These are phyloP conservation scores for Phytophthora sojae DNA, from an alignment of 352 stramenopile genomes.

Conservation along the genomic window DNA sequence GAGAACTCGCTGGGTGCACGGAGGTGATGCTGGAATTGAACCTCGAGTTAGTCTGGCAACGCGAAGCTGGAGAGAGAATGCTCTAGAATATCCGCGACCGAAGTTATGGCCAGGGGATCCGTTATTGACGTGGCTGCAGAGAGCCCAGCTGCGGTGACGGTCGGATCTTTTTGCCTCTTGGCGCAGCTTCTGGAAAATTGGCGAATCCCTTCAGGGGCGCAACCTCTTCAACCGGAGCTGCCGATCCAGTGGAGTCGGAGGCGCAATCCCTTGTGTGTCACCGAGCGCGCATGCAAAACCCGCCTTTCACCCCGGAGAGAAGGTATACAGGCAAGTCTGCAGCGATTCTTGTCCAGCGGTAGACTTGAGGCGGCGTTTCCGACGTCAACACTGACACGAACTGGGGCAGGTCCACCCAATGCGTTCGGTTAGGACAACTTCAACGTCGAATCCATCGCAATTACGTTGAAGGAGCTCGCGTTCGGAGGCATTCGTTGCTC, in stretches of 20 bases:
- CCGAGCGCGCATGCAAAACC: not conserved
- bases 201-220: not conserved
- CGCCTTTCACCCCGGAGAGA: not conserved
- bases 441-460: not conserved
- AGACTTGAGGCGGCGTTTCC: not conserved
- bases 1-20: constrained; percentile 2
- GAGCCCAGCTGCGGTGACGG: constrained; percentile 11
- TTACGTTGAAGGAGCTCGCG: not conserved
- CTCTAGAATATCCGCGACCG: constrained; percentile 5
- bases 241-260: not conserved
- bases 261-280: not conserved
- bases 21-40: not conserved
- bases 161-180: constrained; percentile 3
- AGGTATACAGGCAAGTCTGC: not conserved
- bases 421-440: not conserved
- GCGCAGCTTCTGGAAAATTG: not conserved
- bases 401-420: not conserved
- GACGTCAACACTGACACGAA: not conserved
- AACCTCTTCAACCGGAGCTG: not conserved
- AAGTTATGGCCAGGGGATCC: not conserved
- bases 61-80: constrained; percentile 3
- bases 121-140: constrained; percentile 29
- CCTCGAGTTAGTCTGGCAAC: not conserved
- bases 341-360: not conserved
- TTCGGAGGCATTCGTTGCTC: not conserved